These are phyloP conservation scores for Tulasnella sp. DNA, from an alignment of 768 basidiomycete genomes.

Conservation along the genomic window DNA sequence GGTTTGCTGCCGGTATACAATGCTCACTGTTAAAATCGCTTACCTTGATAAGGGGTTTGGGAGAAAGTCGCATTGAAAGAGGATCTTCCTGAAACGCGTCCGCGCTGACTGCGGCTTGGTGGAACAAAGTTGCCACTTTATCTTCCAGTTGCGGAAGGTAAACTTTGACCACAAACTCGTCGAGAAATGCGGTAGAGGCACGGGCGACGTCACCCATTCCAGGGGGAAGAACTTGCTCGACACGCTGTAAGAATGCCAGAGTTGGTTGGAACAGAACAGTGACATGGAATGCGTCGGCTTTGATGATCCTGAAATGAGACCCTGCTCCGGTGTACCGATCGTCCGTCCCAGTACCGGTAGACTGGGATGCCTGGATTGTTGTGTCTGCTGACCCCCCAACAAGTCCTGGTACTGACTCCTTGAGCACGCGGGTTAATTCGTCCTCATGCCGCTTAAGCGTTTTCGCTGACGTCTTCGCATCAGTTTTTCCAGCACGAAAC, in stretches of 20 bases:
- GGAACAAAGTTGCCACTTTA: conserved; percentile 82
- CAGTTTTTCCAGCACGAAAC: conserved; percentile 91
- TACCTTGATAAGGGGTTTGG: conserved; percentile 77
- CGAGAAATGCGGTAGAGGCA: conserved; percentile 68
- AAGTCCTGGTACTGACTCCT: conserved; percentile 90
- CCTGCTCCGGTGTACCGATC: conserved; percentile 69
- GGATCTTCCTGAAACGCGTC: conserved; percentile 87
- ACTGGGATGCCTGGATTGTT: conserved; percentile 49
- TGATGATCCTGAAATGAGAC: conserved; percentile 79
- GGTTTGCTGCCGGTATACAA: conserved; percentile 10
- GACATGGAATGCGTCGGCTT: conserved; percentile 92
- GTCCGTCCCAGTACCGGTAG: conserved; percentile 56
- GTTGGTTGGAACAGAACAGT: conserved; percentile 93
- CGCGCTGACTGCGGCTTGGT: conserved; percentile 73
- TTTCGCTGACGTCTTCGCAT: conserved; percentile 65
- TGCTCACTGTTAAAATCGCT: conserved; percentile 23
- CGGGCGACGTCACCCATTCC: conserved; percentile 58
- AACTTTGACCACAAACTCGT: conserved; percentile 88
- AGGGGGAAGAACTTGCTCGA: conserved; percentile 67
- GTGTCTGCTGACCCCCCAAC: conserved; percentile 67
- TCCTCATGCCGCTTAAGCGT: conserved; percentile 75
- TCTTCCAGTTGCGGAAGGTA: conserved; percentile 95
- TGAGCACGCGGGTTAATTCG: conserved; percentile 73
- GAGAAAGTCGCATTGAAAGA: conserved; percentile 57
- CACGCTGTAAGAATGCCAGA: conserved; percentile 71